Conservation (phyloP, 257 asterid genomes). For the Osmanthus fragrans region DNA sequence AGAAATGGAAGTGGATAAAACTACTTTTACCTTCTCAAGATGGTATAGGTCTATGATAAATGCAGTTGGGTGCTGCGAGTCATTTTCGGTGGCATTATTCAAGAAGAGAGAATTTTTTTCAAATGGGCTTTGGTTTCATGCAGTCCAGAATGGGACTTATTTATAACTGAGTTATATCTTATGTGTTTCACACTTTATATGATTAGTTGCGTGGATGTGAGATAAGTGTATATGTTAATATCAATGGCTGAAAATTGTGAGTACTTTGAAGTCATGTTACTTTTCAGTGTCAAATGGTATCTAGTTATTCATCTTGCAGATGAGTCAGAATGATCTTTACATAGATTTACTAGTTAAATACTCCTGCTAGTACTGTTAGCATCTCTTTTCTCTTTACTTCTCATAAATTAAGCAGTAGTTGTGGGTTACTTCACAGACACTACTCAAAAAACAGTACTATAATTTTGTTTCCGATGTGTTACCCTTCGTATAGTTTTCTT, state of each 20-base stretch:
- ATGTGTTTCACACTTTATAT: neutral
- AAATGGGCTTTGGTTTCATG: neutral
- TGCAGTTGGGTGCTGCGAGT: neutral
- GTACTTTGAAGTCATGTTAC: neutral
- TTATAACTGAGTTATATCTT: neutral
- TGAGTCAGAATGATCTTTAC: neutral
- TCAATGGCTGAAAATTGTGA: neutral
- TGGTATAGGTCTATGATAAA: neutral
- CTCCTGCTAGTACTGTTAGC: neutral
- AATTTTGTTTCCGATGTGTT: neutral
- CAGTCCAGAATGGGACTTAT: neutral
- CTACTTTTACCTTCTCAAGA: neutral
- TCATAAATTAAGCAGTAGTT: neutral
- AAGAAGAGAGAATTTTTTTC: neutral
- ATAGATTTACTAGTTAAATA: neutral
- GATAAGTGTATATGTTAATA: neutral
- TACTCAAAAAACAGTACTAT: neutral
- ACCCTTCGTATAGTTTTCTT: neutral
- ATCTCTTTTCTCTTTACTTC: neutral
- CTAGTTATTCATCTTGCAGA: neutral
- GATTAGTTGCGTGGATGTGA: neutral
- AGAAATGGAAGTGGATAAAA: neutral
- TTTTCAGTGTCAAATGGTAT: neutral
- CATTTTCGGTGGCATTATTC: neutral
- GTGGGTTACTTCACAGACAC: neutral